Conservation (phyloP, 768 basidiomycete genomes). For the Termitomyces sp. region DNA sequence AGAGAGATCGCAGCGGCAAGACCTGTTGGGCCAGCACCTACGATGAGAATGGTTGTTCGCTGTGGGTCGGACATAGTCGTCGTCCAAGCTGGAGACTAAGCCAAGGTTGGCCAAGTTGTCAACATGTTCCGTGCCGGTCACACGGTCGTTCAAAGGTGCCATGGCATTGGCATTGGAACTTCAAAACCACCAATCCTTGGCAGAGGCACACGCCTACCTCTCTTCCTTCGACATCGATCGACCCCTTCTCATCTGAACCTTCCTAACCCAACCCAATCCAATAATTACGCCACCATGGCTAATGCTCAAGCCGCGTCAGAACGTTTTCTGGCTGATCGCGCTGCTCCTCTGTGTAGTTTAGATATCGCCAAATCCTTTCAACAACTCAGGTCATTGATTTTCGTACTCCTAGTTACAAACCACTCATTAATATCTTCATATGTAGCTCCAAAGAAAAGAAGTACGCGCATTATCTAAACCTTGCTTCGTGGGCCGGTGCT, state of each 20-base stretch:
- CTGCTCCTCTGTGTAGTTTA: conserved; percentile 72
- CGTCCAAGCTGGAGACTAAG: neutral
- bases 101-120: neutral
- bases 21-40: conserved; percentile 49
- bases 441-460: conserved; percentile 68
- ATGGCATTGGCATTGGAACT: too few species aligned
- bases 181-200: neutral
- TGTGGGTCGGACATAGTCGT: conserved; percentile 12
- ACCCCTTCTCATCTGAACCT: neutral
- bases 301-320: conserved; percentile 43
- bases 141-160: conserved; percentile 7
- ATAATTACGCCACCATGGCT: conserved; percentile 14
- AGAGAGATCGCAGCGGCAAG: conserved; percentile 44
- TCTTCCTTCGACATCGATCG: neutral
- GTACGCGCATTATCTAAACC: conserved; percentile 68
- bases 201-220: neutral
- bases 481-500: conserved; percentile 82
- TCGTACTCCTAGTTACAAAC: neutral
- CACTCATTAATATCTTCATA: conserved; percentile 4
- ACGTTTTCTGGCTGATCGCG: conserved; percentile 72
- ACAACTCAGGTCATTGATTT: conserved; percentile 51
- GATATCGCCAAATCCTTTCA: conserved; percentile 64
- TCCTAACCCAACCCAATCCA: neutral
- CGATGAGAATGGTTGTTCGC: conserved; percentile 39
- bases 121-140: conserved; percentile 15